Evolutionary conservation across 2,329 filamentous ascomycete species (phyloP).

Genomic region (Magnaporthales sp.): DNA sequence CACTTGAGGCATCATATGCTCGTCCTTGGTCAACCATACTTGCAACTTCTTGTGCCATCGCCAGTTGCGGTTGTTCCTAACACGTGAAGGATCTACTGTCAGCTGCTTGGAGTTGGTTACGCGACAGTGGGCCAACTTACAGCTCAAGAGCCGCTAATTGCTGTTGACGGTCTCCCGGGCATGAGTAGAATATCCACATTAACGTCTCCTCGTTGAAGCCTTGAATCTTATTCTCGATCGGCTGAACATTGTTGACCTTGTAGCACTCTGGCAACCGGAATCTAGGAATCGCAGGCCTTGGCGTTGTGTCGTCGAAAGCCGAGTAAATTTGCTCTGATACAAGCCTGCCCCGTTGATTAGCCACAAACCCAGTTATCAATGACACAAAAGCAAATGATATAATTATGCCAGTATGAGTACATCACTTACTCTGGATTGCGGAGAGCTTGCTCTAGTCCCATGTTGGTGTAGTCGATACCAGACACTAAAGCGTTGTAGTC

Average conservation of each 20-base stretch:
- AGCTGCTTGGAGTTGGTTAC: neutral
- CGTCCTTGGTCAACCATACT: constrained; percentile 60
- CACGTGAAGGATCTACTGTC: constrained; percentile 8
- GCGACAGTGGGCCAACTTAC: constrained; percentile 28
- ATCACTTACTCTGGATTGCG: constrained; percentile 39
- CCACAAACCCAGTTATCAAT: neutral
- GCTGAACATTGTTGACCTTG: constrained; percentile 56
- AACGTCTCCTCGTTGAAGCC: constrained; percentile 62
- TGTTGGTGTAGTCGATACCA: constrained; percentile 47
- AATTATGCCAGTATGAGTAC: neutral
- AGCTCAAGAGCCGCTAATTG: constrained; percentile 54
- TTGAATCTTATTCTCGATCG: constrained; percentile 55
- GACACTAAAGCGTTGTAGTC: constrained; percentile 53
- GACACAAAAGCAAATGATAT: constrained; percentile 29
- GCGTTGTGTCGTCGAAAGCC: constrained; percentile 50
- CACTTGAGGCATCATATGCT: constrained; percentile 53
- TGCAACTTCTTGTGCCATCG: constrained; percentile 60
- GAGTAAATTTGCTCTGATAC: constrained; percentile 54
- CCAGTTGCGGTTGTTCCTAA: constrained; percentile 55
- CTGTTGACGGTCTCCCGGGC: constrained; percentile 53
- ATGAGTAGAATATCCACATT: constrained; percentile 63
- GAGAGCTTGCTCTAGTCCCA: constrained; percentile 50
- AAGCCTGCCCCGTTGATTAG: constrained; percentile 24
- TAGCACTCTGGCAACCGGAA: constrained; percentile 58
- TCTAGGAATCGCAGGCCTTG: constrained; percentile 47